Evolutionary conservation across 2,329 filamentous ascomycete species (phyloP), one percentile per base, ranked within the genome.

Genomic region (Coniella vitis): DNA sequence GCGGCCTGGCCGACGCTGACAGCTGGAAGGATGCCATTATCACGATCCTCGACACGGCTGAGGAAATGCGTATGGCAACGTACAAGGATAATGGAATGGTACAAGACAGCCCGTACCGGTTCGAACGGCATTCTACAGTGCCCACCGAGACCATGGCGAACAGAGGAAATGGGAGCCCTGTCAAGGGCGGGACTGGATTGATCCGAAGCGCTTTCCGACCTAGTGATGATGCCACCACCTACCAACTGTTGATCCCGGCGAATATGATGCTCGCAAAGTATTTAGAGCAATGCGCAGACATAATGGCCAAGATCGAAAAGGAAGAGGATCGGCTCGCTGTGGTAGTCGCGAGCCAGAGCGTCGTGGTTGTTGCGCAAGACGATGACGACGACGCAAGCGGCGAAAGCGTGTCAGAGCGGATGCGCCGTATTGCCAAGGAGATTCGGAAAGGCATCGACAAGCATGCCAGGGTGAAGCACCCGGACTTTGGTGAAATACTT

Each of bases 171-270:
- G 86, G 86, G 10, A 89, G 88, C 58, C 87, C 87, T 0, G 72
- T 90, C 4, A 81, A 78, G 49, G 78, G 74, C 25, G 87, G 85
- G 1, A 69, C 66, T n/a, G 85, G 84, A 0, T 72, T 91, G 19
- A 75, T 90, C 45, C 79, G 87, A 52, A 87, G 83, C 55, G 84
- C 86, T 3, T 91, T 91, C 69, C 75, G 87, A 2, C 87, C 87
- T 2, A 87, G 83, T 51, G 87, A 91, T 64, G 87, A 91, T 62
- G 79, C 86, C 21, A 86, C 83, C 1, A 89, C 85, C 38, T 78
- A 87, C 51, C 85, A 87, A 55, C 86, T 85, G 61, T 81, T 89
- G 63, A 86, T 90, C 57, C 87, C 87, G 0, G 79, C 83, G 13
- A 91, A 91, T 61, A 83, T 84, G 79, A 81, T 82, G 75, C 79